Evolutionary conservation across 768 basidiomycete species (phyloP).

Genomic region (Lactarius sanguifluus): DNA sequence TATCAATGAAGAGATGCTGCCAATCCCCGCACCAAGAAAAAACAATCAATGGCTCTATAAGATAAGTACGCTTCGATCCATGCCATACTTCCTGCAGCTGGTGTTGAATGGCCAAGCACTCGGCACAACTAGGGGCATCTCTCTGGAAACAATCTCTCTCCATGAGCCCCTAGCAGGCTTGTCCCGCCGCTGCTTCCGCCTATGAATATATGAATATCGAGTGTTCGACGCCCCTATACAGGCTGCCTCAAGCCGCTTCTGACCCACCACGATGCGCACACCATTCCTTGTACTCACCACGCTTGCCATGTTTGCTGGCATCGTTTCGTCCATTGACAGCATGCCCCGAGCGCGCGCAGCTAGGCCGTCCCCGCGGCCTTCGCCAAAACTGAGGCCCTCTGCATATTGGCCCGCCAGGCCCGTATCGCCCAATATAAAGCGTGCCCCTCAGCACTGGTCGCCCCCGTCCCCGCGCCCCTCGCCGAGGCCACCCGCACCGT

Average conservation of each 20-base stretch:
- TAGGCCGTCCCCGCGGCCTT: neutral
- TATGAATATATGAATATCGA: neutral
- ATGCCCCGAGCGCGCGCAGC: neutral
- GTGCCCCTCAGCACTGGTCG: neutral
- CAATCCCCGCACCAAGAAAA: too few relatives aligned
- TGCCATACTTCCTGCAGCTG: too few relatives aligned
- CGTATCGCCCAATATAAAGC: neutral
- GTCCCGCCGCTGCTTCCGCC: neutral
- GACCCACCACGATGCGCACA: constrained; percentile 1
- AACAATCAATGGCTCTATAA: neutral
- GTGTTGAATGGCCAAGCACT: too few relatives aligned
- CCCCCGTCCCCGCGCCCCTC: neutral
- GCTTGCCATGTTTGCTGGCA: constrained; percentile 4
- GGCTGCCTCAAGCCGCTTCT: neutral
- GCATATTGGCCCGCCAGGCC: constrained; percentile 1
- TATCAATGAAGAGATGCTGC: too few relatives aligned
- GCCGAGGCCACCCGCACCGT: neutral
- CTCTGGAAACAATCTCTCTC: neutral
- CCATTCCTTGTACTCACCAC: constrained; percentile 5
- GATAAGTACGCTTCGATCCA: too few relatives aligned
- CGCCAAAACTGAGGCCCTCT: neutral
- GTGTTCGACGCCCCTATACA: neutral
- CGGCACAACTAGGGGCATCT: too few relatives aligned
- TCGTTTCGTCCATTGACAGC: neutral
- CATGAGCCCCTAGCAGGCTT: neutral